Evolutionary conservation across 2,329 filamentous ascomycete species (phyloP).

Genomic region (Epichloe scottii): DNA sequence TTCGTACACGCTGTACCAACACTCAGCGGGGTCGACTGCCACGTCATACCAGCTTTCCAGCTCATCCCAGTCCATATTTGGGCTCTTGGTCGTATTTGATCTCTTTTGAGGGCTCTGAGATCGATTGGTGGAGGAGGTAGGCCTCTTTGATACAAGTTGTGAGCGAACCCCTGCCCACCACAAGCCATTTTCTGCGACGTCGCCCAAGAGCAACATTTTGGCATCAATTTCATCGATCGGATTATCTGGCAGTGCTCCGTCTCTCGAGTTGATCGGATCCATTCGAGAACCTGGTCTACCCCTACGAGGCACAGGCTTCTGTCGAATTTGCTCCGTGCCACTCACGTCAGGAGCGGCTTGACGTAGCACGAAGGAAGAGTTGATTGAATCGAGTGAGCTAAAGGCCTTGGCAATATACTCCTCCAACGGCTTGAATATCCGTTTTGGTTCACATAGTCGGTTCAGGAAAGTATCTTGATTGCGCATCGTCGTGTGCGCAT

Average conservation of each 20-base stretch:
- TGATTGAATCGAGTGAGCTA: constrained; percentile 58
- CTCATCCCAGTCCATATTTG: constrained; percentile 63
- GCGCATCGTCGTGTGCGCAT: constrained; percentile 9
- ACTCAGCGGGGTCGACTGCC: constrained; percentile 53
- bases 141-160: not conserved
- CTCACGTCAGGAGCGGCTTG: constrained; percentile 21
- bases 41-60: constrained; percentile 63
- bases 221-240: constrained; percentile 48
- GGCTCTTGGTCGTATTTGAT: constrained; percentile 15
- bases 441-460: constrained; percentile 30
- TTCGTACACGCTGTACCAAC: constrained; percentile 51
- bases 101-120: constrained; percentile 3
- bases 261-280: constrained; percentile 3
- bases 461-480: constrained; percentile 5
- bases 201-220: constrained; percentile 60
- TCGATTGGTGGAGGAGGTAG: not conserved
- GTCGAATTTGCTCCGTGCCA: constrained; percentile 14
- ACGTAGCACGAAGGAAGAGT: constrained; percentile 55
- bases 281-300: constrained; percentile 4
- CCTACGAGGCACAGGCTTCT: constrained; percentile 13
- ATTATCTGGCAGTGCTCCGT: constrained; percentile 10
- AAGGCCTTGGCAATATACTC: constrained; percentile 64
- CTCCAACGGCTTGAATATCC: constrained; percentile 64
- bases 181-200: constrained; percentile 67
- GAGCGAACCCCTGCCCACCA: constrained; percentile 59